Evolutionary conservation across 129 eudicot genomes (phyloP), one percentile per base, ranked within the genome.

Genomic region (Artemisia tridentata): DNA sequence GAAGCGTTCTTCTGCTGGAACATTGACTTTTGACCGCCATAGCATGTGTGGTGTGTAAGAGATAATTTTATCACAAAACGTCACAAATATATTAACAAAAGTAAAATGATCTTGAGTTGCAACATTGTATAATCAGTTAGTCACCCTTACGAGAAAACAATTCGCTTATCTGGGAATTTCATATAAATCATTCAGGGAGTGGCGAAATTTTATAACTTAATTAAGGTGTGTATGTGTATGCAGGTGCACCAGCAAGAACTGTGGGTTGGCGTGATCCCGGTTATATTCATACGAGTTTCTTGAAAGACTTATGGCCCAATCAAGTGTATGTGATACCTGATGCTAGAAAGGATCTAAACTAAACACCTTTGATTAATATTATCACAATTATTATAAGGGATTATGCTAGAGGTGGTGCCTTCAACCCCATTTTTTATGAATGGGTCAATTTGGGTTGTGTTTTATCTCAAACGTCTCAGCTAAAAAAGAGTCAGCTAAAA

Each of bases 211-310:
- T 18, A 14, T 68, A 20, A 47, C 27, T 38, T 65, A 59, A 19
- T 59, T 29, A 11, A 13, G n/a, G 16, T 14, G 56, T 13, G 14
- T 62, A 10, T 72, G 55, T 5, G n/a, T 73, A 45, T 72, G 76
- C 78, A 90, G 96, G 93, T 74, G 82, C 91, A 65, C 95, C 96
- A 34, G 95, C 96, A 64, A 77, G 95, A 74, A 86, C 96, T 10
- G 88, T 90, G 12, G 96, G 96, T 29, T 90, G 91, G 95, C 88
- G 96, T 74, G 96, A 90, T 81, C 96, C 96, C 50, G 96, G 95
- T 12, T 90, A 76, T 69, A 80, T 87, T 29, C 96, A 90, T 68
- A 86, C 91, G 21, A 79, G 91, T 68, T 90, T 84, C 76, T 74
- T 90, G 71, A 84, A 82, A 74, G 91, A 87, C 41, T 79, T 86